phyloP scores from a whole-genome alignment of 2,329 filamentous ascomycete genomes.

The Mycosphaerella sp. region DNA sequence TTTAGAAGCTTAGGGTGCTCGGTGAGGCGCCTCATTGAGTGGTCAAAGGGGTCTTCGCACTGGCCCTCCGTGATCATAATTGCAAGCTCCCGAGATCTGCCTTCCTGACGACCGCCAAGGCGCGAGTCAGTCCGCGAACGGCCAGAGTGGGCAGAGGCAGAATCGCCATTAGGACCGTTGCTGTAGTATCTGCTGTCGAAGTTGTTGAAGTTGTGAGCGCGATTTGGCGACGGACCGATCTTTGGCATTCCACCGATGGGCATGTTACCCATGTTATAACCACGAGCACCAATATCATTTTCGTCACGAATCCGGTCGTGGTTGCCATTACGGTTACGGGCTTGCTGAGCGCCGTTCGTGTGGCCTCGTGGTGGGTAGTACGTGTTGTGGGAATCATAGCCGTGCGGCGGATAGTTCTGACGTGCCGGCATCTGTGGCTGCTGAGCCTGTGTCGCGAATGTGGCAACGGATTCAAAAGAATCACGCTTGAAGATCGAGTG shows the following conservation, averaged over 20 bases:
- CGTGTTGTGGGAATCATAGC: not conserved
- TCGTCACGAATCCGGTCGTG: not conserved
- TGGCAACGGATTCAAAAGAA: conserved; percentile 4
- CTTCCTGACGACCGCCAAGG: not conserved
- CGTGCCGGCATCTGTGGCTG: not conserved
- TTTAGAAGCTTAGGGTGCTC: conserved; percentile 8
- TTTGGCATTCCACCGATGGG: not conserved
- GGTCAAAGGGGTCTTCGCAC: conserved; percentile 20
- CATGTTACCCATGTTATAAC: conserved; percentile 2
- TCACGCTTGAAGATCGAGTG: not conserved
- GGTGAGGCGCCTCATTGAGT: conserved; percentile 13
- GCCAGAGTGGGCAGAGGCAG: not conserved
- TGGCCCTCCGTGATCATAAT: conserved; percentile 15
- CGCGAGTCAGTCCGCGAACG: not conserved
- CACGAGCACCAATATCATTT: not conserved
- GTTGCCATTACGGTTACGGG: not conserved
- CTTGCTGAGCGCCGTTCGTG: not conserved
- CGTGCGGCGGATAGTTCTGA: not conserved
- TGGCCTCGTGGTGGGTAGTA: not conserved
- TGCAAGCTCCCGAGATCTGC: conserved; percentile 2
- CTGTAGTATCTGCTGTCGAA: not conserved
- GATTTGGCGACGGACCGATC: not conserved
- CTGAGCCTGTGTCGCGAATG: conserved; percentile 9
- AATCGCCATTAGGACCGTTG: not conserved
- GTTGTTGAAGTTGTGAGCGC: not conserved